Conservation (phyloP, 352 stramenopile species). For the Phytophthora boehmeriae region DNA sequence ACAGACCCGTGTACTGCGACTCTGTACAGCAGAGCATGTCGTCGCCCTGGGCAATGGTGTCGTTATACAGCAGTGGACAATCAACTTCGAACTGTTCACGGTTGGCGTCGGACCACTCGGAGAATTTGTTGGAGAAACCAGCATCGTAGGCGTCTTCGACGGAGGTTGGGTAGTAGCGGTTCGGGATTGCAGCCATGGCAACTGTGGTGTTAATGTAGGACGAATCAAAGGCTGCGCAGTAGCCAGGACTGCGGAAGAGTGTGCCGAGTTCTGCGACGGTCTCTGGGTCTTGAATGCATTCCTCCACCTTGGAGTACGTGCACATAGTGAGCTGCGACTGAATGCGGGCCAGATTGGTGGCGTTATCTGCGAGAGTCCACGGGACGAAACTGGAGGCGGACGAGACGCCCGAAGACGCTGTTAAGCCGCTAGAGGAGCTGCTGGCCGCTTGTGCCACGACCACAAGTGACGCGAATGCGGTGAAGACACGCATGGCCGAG, state of each 20-base stretch:
- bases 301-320: conserved; percentile 64
- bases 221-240: conserved; percentile 59
- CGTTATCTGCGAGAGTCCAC: conserved; percentile 50
- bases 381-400: conserved; percentile 37
- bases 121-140: conserved; percentile 67
- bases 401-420: conserved; percentile 8
- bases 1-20: conserved; percentile 56
- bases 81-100: conserved; percentile 66
- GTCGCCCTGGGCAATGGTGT: conserved; percentile 44
- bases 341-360: conserved; percentile 34
- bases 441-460: conserved; percentile 12
- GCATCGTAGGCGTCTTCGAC: conserved; percentile 49
- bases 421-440: conserved; percentile 5
- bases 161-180: conserved; percentile 59
- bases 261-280: conserved; percentile 40
- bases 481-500: conserved; percentile 19
- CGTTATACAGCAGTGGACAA: conserved; percentile 64
- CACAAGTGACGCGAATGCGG: conserved; percentile 16
- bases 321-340: conserved; percentile 50
- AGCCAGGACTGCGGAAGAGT: conserved; percentile 43
- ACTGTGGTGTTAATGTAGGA: conserved; percentile 50
- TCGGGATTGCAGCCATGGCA: conserved; percentile 40
- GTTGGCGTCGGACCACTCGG: conserved; percentile 57
- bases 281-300: conserved; percentile 55
- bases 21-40: conserved; percentile 74